These are phyloP conservation scores for Trametes sp. DNA, from an alignment of 1,284 basidiomycete genomes.

Conservation along the genomic window DNA sequence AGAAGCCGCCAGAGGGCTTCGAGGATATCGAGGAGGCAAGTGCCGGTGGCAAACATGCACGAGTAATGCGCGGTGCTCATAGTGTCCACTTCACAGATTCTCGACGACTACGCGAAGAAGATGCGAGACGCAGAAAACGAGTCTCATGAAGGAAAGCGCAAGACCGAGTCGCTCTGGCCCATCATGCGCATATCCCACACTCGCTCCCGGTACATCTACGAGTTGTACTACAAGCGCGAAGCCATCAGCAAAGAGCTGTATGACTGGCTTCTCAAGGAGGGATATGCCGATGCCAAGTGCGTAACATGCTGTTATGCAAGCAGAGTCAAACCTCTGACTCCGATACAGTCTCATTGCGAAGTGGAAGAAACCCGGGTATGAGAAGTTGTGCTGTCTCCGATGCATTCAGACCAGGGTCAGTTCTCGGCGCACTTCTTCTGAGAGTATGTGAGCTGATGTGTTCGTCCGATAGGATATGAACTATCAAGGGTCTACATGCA, in stretches of 20 bases:
- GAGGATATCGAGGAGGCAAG: conserved; percentile 91
- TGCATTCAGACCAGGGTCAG: conserved; percentile 93
- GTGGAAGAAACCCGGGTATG: conserved; percentile 99
- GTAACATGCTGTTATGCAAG: conserved; percentile 43
- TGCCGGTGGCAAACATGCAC: conserved; percentile 13
- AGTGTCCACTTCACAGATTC: conserved; percentile 59
- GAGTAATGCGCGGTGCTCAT: neutral
- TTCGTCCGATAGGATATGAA: conserved; percentile 86
- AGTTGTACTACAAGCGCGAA: conserved; percentile 98
- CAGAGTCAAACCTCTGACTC: neutral
- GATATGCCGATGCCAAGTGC: conserved; percentile 97
- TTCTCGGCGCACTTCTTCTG: neutral
- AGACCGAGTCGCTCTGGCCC: conserved; percentile 97
- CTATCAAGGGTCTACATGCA: conserved; percentile 98
- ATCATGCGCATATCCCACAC: conserved; percentile 98
- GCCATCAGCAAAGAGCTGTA: conserved; percentile 94
- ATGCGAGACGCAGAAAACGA: conserved; percentile 99
- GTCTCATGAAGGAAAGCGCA: conserved; percentile 97
- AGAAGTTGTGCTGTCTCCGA: conserved; percentile 96
- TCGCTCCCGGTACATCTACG: conserved; percentile 96
- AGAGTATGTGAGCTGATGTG: neutral
- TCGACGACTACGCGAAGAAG: conserved; percentile 95
- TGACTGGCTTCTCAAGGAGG: conserved; percentile 98
- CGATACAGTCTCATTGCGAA: conserved; percentile 90
- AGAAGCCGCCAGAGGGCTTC: conserved; percentile 95